Evolutionary conservation across 169 alveolate genomes (phyloP), one percentile per base, ranked within the genome.

Genomic region (Toxoplasma gondii): DNA sequence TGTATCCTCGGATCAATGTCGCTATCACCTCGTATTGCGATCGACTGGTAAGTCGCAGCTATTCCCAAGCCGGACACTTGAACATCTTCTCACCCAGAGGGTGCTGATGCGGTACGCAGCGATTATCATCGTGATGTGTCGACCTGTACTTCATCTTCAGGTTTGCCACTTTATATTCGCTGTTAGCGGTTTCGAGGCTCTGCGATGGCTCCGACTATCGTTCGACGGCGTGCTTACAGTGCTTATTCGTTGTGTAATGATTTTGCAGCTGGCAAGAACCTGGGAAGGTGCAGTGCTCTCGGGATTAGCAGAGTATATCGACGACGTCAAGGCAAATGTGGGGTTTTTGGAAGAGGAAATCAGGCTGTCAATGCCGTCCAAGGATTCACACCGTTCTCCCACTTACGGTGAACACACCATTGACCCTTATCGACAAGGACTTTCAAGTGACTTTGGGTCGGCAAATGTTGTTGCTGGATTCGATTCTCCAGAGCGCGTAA

Each of bases 11-110:
- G n/a, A 64, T 88, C 24, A n/a, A 43, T 17, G 69, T 41, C 41
- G 93, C 87, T 9, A n/a, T 64, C 67, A 34, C 36, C 9, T 16
- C 43, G 17, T 88, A 64, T 83, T 88, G 93, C 86, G 45, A 67
- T 58, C 93, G 93, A 16, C 58, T 88, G 69, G 93, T 88, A 64
- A n/a, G 93, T 0, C 27, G 24, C 53, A 17, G 0, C 58, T 49
- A 17, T 49, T 49, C 58, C 58, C 58, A 49, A 49, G 58, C 58
- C 0, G 38, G n/a, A 43, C 81, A 31, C 19, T 49, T 49, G 58
- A 12, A 49, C 27, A 5, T 49, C 22, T 49, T 9, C 58, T 49
- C 58, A 5, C 27, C 58, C 22, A 49, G 22, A 12, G 58, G 58
- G 22, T 9, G 22, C 58, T 49, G 58, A 12, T 49, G 58, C 58